Conservation (phyloP, 352 stramenopile genomes). For the Globisporangium megalacanthum region DNA sequence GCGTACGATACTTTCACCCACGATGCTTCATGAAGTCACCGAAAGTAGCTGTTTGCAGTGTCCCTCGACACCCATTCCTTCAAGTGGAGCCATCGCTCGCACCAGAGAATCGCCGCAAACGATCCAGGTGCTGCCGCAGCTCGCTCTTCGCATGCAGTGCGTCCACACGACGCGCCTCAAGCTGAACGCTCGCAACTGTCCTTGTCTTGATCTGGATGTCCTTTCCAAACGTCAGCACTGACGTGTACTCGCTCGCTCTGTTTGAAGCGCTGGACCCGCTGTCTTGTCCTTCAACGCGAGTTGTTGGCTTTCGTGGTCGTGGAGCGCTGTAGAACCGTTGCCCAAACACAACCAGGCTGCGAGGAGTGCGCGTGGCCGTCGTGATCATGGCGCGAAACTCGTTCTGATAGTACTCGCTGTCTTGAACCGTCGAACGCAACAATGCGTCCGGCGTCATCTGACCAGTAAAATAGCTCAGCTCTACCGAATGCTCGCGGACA, state of each 20-base stretch:
- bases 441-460: slow-evolving; percentile 16
- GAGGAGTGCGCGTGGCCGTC: slow-evolving; percentile 14
- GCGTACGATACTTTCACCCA: too few species aligned
- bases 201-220: slow-evolving; percentile 58
- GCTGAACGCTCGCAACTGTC: slow-evolving; percentile 35
- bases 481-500: slow-evolving; percentile 29
- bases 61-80: too few species aligned
- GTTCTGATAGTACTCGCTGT: slow-evolving; percentile 58
- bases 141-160: slow-evolving; percentile 39
- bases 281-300: neutral
- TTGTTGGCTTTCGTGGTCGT: slow-evolving; percentile 5
- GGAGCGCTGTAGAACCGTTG: slow-evolving; percentile 54
- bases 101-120: neutral
- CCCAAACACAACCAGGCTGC: slow-evolving; percentile 33
- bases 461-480: slow-evolving; percentile 57
- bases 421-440: slow-evolving; percentile 21
- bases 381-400: slow-evolving; percentile 47
- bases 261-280: neutral
- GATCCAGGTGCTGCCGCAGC: slow-evolving; percentile 24
- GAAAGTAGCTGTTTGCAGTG: too few species aligned
- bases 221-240: slow-evolving; percentile 60
- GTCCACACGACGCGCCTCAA: slow-evolving; percentile 64
- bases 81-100: neutral
- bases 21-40: too few species aligned
- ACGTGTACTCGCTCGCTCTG: slow-evolving; percentile 21